Base-by-base conservation (phyloP, 768 basidiomycete genomes). In the Boletus reticuloceps region DNA sequence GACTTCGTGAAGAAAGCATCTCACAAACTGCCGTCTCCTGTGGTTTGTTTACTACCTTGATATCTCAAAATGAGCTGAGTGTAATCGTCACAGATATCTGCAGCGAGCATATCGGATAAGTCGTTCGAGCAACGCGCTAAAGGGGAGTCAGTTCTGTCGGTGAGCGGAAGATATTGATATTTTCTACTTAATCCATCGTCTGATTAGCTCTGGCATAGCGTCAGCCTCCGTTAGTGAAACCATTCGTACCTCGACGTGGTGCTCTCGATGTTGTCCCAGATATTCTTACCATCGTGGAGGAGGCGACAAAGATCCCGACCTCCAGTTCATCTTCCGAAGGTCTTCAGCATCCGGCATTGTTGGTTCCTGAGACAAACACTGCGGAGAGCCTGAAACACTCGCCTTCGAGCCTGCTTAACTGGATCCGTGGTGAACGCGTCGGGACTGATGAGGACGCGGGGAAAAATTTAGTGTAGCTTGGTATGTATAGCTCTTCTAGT, bases 201-300 rank as follows among this genome's bases (percentile, higher is more conserved):
- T 51, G 20, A 55, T 17, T 1, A 43, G 25, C 3, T 16, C 12
- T 22, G 36, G 39, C 14, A 13, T 34, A 56, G 55, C 37, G 31
- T 31, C 25, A 36, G 20, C n/a, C 9, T 16, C 12, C 27, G 5
- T 47, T 51, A 14, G 13, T 34, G 25, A 52, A 34, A 39, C 14
- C 47, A 22, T 27, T 25, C 10, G 12, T 22, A 12, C 34, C 34
- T 19, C 32, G 45, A 31, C 51, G 51, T n/a, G 25, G 43, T 22
- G 44, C 14, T 8, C 39, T 53, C 34, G 51, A 54, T 31, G 38
- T 22, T n/a, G 17, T 38, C 3, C 45, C 51, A 3, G 51, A 54
- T 37, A 56, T 56, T 42, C 55, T 56, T 25, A 37, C 44, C 14
- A 47, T 56, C 27, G 55, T 56, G 11, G 55, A 56, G 32, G 45